Percentiles rank a stretch among this genome's conserved stretches.
These are phyloP conservation scores for Aureobasidium sp. DNA, from an alignment of 2,329 filamentous ascomycete species.

Conservation along the genomic window DNA sequence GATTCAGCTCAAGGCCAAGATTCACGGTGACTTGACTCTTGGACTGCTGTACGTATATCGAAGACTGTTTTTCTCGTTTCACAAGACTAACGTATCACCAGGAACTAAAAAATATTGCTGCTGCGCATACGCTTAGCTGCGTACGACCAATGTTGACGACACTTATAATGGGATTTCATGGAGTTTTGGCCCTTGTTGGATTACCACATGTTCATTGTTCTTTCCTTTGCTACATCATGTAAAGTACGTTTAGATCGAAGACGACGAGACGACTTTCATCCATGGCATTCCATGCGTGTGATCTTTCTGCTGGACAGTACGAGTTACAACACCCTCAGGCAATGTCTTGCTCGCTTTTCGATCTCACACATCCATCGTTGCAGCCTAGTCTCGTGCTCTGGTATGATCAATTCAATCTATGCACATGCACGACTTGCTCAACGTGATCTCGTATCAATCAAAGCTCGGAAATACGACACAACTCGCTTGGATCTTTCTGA, in stretches of 20 bases:
- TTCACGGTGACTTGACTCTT: conserved; percentile 57
- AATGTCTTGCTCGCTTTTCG: not conserved
- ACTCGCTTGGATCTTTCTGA: not conserved
- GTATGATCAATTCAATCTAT: not conserved
- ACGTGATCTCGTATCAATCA: not conserved
- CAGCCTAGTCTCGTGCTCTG: not conserved
- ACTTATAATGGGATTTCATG: conserved; percentile 12
- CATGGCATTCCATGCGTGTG: not conserved
- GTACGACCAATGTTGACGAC: conserved; percentile 15
- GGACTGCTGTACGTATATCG: conserved; percentile 42
- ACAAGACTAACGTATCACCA: conserved; percentile 10
- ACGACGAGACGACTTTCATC: conserved; percentile 1
- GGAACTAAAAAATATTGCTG: conserved; percentile 15
- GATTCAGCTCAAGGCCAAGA: conserved; percentile 58
- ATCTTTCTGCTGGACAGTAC: not conserved
- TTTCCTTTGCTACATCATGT: not conserved
- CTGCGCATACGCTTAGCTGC: not conserved
- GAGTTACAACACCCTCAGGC: not conserved
- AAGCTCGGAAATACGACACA: not conserved
- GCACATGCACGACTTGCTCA: not conserved
- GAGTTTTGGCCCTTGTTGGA: conserved; percentile 14
- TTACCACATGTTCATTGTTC: conserved; percentile 1
- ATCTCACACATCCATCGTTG: not conserved
- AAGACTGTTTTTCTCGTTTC: not conserved
- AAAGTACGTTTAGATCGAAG: conserved; percentile 10